A percentile compares a stretch with the other conserved stretches of the same genome.
These are phyloP conservation scores for Pyrenophora tritici-repentis DNA, from an alignment of 2,329 filamentous ascomycete species.

Conservation along the genomic window DNA sequence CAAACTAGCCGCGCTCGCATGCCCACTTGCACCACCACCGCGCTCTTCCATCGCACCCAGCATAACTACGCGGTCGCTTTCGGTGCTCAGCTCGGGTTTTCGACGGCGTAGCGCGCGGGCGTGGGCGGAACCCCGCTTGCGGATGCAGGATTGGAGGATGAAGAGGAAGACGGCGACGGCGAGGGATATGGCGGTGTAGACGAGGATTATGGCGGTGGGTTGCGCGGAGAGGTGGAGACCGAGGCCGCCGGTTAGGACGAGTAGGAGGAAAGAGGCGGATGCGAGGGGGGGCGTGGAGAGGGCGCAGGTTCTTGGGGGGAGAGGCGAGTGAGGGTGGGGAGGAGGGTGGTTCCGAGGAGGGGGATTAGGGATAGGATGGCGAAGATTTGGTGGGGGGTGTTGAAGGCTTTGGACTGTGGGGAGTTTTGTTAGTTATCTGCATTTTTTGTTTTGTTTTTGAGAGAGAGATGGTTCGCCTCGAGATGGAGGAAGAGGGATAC, in stretches of 20 bases:
- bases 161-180: constrained; percentile 29
- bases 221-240: constrained; percentile 37
- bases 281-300: constrained; percentile 52
- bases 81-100: constrained; percentile 7
- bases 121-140: constrained; percentile 33
- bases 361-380: constrained; percentile 56
- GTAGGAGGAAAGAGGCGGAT: constrained; percentile 37
- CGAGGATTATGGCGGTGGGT: constrained; percentile 29
- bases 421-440: neutral
- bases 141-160: constrained; percentile 31
- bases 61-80: constrained; percentile 32
- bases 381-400: constrained; percentile 54
- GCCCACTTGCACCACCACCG: neutral
- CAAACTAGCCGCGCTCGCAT: constrained; percentile 17
- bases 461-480: no score
- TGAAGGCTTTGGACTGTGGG: constrained; percentile 49
- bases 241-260: constrained; percentile 42
- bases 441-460: no score
- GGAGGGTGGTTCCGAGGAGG: constrained; percentile 30
- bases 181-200: constrained; percentile 36
- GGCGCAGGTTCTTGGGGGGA: constrained; percentile 47
- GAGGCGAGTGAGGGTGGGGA: constrained; percentile 37
- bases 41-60: constrained; percentile 22
- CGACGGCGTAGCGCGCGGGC: constrained; percentile 22
- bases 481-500: no score